Percentiles rank a stretch among this genome's conserved stretches.
These are phyloP conservation scores for Cnidoscolus chayamansa DNA, from an alignment of 441 rosid species.

Conservation along the genomic window DNA sequence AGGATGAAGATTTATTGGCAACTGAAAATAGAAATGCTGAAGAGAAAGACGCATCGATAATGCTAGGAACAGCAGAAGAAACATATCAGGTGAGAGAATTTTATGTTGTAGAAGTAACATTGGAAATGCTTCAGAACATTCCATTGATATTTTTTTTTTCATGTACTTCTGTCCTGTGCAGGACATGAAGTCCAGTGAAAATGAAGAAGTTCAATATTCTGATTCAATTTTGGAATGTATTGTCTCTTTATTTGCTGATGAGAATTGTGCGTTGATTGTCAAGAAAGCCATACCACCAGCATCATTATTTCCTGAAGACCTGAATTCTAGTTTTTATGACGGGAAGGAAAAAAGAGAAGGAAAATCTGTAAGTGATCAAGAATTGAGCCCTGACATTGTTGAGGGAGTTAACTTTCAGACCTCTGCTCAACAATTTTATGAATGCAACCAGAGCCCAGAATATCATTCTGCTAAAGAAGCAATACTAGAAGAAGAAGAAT, in stretches of 20 bases:
- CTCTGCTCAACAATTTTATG: constrained; percentile 20
- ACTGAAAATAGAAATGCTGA: constrained; percentile 20
- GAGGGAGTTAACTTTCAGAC: constrained; percentile 22
- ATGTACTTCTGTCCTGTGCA: constrained; percentile 10
- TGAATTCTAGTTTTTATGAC: constrained; percentile 21
- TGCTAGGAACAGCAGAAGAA: constrained; percentile 21
- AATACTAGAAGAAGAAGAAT: constrained; percentile 21
- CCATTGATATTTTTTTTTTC: background rate
- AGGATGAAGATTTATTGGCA: constrained; percentile 23
- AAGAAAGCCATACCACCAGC: constrained; percentile 35
- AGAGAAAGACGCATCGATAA: constrained; percentile 13
- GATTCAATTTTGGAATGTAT: constrained; percentile 41
- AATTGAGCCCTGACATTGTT: constrained; percentile 19
- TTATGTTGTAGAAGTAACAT: background rate
- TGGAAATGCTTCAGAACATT: constrained; percentile 5
- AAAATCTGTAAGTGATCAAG: constrained; percentile 15
- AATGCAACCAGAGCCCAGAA: constrained; percentile 26
- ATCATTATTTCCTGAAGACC: constrained; percentile 25
- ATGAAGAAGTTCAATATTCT: constrained; percentile 31
- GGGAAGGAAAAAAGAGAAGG: constrained; percentile 24
- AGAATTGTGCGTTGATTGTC: constrained; percentile 29
- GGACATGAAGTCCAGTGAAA: constrained; percentile 29
- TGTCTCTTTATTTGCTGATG: constrained; percentile 37
- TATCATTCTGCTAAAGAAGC: constrained; percentile 22
- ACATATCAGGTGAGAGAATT: constrained; percentile 27